Conservation (phyloP, 2,329 filamentous ascomycete genomes). For the Triangularia setosa region DNA sequence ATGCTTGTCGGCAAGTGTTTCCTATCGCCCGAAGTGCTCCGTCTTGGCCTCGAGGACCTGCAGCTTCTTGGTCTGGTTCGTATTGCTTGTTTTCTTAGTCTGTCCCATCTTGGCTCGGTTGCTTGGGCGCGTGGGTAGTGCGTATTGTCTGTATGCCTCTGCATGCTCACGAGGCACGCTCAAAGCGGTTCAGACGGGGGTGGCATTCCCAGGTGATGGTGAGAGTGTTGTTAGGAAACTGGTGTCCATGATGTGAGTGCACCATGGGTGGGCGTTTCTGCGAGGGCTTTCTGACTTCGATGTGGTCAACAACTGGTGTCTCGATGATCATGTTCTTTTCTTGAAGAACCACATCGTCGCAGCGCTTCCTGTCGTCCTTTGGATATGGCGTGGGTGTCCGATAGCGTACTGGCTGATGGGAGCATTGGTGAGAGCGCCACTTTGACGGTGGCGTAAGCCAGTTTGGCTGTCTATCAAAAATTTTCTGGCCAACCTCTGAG, state of each 20-base stretch:
- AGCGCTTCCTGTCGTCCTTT: constrained; percentile 16
- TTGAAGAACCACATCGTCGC: not conserved
- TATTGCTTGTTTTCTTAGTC: not conserved
- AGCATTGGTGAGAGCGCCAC: constrained; percentile 7
- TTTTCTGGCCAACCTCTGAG: constrained; percentile 11
- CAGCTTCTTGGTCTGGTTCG: not conserved
- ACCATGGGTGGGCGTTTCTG: not conserved
- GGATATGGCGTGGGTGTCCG: constrained; percentile 21
- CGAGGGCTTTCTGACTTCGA: not conserved
- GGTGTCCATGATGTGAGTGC: not conserved
- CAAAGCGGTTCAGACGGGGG: constrained; percentile 17
- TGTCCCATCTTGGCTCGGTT: not conserved
- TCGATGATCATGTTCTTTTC: constrained; percentile 15
- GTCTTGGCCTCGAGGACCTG: constrained; percentile 3
- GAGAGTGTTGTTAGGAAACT: not conserved
- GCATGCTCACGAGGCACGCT: constrained; percentile 10
- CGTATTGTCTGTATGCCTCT: not conserved
- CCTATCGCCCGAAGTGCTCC: constrained; percentile 1
- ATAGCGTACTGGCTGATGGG: constrained; percentile 16
- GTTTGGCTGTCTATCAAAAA: constrained; percentile 20
- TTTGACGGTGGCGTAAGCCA: constrained; percentile 15
- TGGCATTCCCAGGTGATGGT: constrained; percentile 15
- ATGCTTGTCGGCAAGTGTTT: constrained; percentile 1
- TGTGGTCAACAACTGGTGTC: constrained; percentile 5
- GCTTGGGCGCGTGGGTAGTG: not conserved